phyloP scores from a whole-genome alignment of 176 grass and related monocot genomes.

The Ananas comosus region DNA sequence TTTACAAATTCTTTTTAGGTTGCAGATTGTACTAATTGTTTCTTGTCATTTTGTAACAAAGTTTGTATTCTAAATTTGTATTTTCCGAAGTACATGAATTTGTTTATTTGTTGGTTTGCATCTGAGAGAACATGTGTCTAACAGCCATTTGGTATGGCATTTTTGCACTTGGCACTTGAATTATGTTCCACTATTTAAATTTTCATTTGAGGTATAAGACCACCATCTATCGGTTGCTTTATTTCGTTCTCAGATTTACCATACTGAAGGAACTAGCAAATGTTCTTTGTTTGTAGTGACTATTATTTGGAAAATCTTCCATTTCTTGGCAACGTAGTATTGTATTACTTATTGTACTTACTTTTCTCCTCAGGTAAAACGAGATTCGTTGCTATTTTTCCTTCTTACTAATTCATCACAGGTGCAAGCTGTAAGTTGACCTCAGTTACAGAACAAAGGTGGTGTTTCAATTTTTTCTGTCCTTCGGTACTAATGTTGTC shows the following conservation, averaged over 20 bases:
- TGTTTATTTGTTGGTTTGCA: neutral
- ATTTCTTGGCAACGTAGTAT: neutral
- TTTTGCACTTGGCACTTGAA: neutral
- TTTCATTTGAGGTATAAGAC: neutral
- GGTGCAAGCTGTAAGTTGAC: neutral
- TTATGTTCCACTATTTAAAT: neutral
- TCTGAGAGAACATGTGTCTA: neutral
- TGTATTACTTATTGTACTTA: neutral
- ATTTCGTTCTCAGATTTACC: neutral
- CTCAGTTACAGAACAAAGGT: neutral
- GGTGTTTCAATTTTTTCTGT: neutral
- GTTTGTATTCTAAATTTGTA: neutral
- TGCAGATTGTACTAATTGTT: neutral
- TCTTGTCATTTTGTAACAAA: neutral
- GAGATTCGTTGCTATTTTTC: neutral
- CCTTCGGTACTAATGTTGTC: neutral
- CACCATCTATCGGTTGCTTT: neutral
- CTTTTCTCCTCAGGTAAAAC: neutral
- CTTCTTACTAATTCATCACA: neutral
- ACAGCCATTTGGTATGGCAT: neutral
- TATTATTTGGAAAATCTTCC: neutral
- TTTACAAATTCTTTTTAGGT: neutral
- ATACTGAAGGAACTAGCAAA: neutral
- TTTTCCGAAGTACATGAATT: neutral
- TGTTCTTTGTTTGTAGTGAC: neutral